Base-by-base conservation (phyloP, 257 asterid species). In the Petrea volubilis region DNA sequence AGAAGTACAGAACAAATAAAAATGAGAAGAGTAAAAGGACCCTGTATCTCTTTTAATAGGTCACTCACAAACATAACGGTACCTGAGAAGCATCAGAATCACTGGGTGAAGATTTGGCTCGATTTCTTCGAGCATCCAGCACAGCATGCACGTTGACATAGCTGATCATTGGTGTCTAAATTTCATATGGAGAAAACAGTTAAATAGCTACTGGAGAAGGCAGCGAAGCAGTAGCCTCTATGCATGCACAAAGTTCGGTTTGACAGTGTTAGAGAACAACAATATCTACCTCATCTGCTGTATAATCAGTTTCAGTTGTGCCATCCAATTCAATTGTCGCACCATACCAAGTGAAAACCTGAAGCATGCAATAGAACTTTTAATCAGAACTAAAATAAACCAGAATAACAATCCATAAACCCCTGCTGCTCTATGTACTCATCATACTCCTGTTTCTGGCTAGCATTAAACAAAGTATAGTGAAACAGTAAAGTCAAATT, bases 331-430 rank as follows among this genome's bases (percentile, higher is more conserved):
- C 98, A 74, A 95, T 83, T 25, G 94, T 87, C 20, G 98, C 99
- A 63, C 99, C 98, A 73, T 90, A 82, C 99, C 99, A 95, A 7
- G 98, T 88, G 76, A 95, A 95, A 67, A 90, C 96, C 98, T 90
- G 74, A 77, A 64, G 62, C 24, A 24, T 18, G 43, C 68, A 72
- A 72, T 23, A 12, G 15, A 74, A 68, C 41, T 68, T 63, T 60
- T 56, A 67, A 63, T 74, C 66, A 75, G 57, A 81, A 72, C 36
- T 53, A 59, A 64, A 10, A 28, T 69, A 31, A 73, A 29, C 20
- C 60, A 71, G 3, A 33, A 57, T 27, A 72, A 52, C 27, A 40
- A 15, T 8, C n/a, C n/a, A n/a, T n/a, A n/a, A n/a, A n/a, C n/a
- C n/a, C n/a, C n/a, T n/a, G n/a, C n/a, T n/a, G n/a, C n/a, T n/a